Conservation (phyloP, 371 early-diverging fungal species). For the Actinomortierella wolfii region DNA sequence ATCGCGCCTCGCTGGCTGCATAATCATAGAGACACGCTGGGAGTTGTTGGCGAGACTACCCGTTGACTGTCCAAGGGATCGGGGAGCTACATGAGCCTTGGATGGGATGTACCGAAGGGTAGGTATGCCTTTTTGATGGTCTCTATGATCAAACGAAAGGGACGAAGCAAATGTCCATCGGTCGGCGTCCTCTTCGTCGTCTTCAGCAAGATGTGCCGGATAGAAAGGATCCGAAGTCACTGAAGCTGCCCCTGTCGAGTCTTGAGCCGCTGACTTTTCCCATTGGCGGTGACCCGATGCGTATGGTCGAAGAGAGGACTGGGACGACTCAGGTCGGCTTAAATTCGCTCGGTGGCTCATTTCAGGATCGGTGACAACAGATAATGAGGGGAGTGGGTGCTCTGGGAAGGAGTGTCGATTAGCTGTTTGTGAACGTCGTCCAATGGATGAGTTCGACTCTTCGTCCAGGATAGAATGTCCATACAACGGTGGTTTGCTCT, state of each 20-base stretch:
- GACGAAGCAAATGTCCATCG: conserved; percentile 49
- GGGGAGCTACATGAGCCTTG: conserved; percentile 8
- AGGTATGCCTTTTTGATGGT: conserved; percentile 16
- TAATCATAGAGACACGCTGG: conserved; percentile 7
- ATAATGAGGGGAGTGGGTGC: conserved; percentile 23
- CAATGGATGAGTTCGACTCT: conserved; percentile 36
- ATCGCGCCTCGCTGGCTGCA: conserved; percentile 16
- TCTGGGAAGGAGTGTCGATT: background rate
- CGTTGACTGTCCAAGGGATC: conserved; percentile 25
- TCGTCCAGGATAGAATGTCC: conserved; percentile 9
- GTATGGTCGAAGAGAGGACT: conserved; percentile 1
- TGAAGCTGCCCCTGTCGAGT: no score
- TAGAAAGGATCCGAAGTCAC: conserved; percentile 23
- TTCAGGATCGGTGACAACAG: conserved; percentile 9
- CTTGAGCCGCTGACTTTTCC: no score
- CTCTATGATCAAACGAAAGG: conserved; percentile 38
- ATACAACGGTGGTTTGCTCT: conserved; percentile 37
- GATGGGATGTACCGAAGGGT: conserved; percentile 32
- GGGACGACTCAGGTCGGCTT: conserved; percentile 6
- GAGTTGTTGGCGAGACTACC: conserved; percentile 19
- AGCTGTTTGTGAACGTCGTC: conserved; percentile 21
- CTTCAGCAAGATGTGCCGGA: conserved; percentile 36
- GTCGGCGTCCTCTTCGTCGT: conserved; percentile 47
- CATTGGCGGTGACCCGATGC: no score
- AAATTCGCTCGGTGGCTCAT: background rate